Evolutionary conservation across 495 filamentous ascomycete species (phyloP).

Genomic region (Immersiella caudata): DNA sequence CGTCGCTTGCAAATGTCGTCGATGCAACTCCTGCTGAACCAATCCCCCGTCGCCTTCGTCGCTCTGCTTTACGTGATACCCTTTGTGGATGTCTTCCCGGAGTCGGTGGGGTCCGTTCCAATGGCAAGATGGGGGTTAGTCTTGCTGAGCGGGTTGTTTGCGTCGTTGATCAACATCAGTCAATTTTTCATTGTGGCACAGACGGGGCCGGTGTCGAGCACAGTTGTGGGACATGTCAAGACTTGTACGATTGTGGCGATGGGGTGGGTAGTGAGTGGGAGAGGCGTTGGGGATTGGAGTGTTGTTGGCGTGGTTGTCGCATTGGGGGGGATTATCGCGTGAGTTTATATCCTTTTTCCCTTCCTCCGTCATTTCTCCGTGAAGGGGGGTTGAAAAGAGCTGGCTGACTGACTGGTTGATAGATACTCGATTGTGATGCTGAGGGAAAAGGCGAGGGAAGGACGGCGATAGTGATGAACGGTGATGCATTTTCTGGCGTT

Average conservation of each 20-base stretch:
- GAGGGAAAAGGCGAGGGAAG: constrained; percentile 22
- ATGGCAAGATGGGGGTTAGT: constrained; percentile 58
- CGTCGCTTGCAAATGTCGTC: constrained; percentile 66
- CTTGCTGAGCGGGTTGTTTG: constrained; percentile 61
- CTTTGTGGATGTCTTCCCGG: constrained; percentile 64
- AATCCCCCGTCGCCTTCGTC: constrained; percentile 65
- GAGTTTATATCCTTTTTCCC: constrained; percentile 10
- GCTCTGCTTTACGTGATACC: constrained; percentile 68
- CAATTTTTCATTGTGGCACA: constrained; percentile 76
- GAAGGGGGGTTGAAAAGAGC: neutral
- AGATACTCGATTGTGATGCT: constrained; percentile 60
- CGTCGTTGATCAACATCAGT: constrained; percentile 70
- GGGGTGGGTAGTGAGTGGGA: constrained; percentile 57
- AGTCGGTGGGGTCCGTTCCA: constrained; percentile 49
- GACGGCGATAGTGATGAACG: neutral
- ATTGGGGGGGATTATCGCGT: constrained; percentile 58
- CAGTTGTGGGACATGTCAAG: constrained; percentile 70
- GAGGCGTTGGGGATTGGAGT: constrained; percentile 54
- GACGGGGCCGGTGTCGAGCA: constrained; percentile 69
- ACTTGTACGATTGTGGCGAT: constrained; percentile 62
- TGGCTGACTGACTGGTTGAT: neutral
- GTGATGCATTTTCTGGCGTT: neutral
- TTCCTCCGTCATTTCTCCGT: neutral
- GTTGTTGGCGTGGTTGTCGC: constrained; percentile 57
- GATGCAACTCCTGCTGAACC: constrained; percentile 75